Percentiles rank a stretch among this genome's conserved stretches.
Conservation (phyloP, 768 basidiomycete genomes). For the Hirschioporus abietinus region DNA sequence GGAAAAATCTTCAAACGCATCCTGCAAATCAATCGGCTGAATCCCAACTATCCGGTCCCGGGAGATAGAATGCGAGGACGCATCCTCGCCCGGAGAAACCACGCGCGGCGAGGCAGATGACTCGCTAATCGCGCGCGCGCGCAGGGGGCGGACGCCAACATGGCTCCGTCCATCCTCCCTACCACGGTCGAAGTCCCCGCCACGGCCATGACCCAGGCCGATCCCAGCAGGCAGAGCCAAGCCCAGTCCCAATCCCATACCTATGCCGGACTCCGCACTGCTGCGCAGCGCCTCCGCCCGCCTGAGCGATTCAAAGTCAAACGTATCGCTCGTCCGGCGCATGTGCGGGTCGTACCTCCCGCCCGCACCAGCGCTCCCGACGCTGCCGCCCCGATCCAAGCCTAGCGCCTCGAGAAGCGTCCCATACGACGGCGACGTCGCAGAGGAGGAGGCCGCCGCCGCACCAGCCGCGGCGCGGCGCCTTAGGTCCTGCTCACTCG, state of each 20-base stretch:
- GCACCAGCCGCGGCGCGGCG: not conserved
- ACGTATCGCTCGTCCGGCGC: constrained; percentile 1
- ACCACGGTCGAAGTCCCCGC: not conserved
- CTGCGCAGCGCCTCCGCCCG: not conserved
- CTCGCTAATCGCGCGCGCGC: constrained; percentile 2
- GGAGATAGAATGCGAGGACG: not conserved
- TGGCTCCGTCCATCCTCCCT: not conserved
- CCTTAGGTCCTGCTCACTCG: not conserved
- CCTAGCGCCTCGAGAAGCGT: not conserved
- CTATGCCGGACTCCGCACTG: too few species aligned
- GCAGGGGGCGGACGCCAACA: not conserved
- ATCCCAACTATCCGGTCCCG: not conserved
- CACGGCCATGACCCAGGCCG: too few species aligned
- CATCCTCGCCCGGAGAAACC: not conserved
- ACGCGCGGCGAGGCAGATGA: constrained; percentile 1
- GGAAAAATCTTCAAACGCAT: not conserved
- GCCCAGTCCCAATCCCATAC: not conserved
- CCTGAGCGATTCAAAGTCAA: not conserved
- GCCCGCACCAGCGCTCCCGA: too few species aligned
- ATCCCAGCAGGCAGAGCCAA: not conserved
- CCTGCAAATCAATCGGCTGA: not conserved
- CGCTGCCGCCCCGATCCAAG: not conserved
- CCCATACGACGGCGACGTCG: not conserved
- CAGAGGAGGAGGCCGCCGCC: not conserved
- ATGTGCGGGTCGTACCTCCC: not conserved